Base-by-base conservation (phyloP, 768 basidiomycete genomes). In the Obba rivulosa region DNA sequence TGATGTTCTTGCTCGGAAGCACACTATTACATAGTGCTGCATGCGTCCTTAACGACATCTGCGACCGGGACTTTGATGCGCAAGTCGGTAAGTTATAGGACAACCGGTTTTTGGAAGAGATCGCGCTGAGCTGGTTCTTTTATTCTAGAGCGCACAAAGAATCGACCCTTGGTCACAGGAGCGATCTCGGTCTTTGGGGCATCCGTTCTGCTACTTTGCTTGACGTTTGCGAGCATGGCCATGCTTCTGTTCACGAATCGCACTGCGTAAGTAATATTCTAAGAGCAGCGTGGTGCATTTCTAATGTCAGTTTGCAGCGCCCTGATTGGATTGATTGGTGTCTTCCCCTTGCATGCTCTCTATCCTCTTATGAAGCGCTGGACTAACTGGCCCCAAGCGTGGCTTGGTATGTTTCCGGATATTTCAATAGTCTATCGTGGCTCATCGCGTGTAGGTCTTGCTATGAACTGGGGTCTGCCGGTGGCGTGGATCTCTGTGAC, bases 321-420 rank as follows among this genome's bases (percentile, higher is more conserved):
- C 31, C 28, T 49, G 2, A 20, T 54, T 28, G 57, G 50, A 22
- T n/a, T 53, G 25, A n/a, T 53, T 10, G 54, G 58, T 35, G 44
- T 59, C 34, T 52, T 57, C 45, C 51, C 56, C 10, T 40, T 56
- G 11, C 52, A 56, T 17, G 52, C 53, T 4, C 34, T 58, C 16
- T 78, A 77, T 58, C 80, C 80, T 11, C 66, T 81, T 8, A 64
- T 80, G 45, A 82, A 82, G 55, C 69, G 79, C 8, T 61, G 73
- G 34, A 81, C 79, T 0, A 63, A 79, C 52, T 82, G 79, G 79
- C 80, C 80, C 0, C 80, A 82, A 55, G 77, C 78, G 0, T 80
- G 77, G 77, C 72, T 82, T 1, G 79, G 79, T 57, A 20, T 23
- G 50, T 31, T 34, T 28, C 35, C 18, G 43, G 21, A 21, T 13